A percentile compares a stretch with the other conserved stretches of the same genome.
These are phyloP conservation scores for Glarea lozoyensis DNA, from an alignment of 495 filamentous ascomycete species.

Conservation along the genomic window DNA sequence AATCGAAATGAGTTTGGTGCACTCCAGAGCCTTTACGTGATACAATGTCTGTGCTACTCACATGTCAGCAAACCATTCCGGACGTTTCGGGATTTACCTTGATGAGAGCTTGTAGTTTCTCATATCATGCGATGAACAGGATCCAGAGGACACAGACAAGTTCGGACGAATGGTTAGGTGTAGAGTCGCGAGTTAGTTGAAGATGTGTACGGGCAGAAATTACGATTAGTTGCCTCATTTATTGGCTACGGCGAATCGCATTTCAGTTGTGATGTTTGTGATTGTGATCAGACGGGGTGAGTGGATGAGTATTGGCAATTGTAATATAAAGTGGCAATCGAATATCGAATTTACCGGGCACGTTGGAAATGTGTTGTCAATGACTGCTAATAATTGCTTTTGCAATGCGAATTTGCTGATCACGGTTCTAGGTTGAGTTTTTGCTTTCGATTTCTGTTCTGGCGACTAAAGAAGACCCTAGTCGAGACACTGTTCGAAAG, in stretches of 20 bases:
- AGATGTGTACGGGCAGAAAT: too few relatives aligned
- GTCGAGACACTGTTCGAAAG: constrained; percentile 6
- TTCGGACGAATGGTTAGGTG: too few relatives aligned
- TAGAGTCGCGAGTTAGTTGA: too few relatives aligned
- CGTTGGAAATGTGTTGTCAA: constrained; percentile 5
- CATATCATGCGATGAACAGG: too few relatives aligned
- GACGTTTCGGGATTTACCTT: too few relatives aligned
- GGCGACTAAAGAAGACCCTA: constrained; percentile 5
- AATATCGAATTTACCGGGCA: constrained; percentile 1
- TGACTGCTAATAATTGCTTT: not conserved
- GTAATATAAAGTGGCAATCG: not conserved
- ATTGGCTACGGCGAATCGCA: constrained; percentile 5
- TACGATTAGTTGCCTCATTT: constrained; percentile 12
- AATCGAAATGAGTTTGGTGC: too few relatives aligned
- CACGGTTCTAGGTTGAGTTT: constrained; percentile 6
- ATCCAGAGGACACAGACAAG: too few relatives aligned
- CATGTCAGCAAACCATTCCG: too few relatives aligned
- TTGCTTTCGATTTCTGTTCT: constrained; percentile 8
- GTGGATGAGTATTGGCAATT: constrained; percentile 9
- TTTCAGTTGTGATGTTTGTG: not conserved
- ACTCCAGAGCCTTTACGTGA: too few relatives aligned
- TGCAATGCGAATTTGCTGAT: constrained; percentile 2
- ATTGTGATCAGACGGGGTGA: too few relatives aligned
- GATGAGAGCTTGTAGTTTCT: too few relatives aligned
- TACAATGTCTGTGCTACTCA: too few relatives aligned